Base-by-base conservation (phyloP, 805 yeast species). In the Cyberlindnera xylosilytica region DNA sequence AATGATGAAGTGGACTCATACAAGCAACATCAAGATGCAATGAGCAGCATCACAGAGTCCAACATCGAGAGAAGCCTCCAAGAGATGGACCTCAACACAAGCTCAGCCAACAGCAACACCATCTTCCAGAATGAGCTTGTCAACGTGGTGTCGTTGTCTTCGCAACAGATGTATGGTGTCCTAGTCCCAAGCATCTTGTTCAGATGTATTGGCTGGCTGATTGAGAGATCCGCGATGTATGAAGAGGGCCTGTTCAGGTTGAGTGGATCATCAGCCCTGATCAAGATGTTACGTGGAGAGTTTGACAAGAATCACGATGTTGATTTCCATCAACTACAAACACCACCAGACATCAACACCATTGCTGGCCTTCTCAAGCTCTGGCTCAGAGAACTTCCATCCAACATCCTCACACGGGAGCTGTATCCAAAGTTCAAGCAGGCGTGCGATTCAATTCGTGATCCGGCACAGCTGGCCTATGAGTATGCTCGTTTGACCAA, bases 171-270 rank as follows among this genome's bases (percentile, higher is more conserved):
- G 54, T 58, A 66, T 44, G 72, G 75, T 17, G 70, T 67, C 26
- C 61, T 60, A 7, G 63, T 68, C 16, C 97, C 99, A 1, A 79
- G 89, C 31, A 80, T 91, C 7, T 77, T 87, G 15, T 84, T 68
- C 53, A 66, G 95, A 46, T 88, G 96, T 56, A 56, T 90, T 26
- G 83, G 78, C 43, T 86, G 74, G 51, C 68, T 91, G 38, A 72
- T 73, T 38, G 72, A 69, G 29, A 74, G 81, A 20, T 79, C 82
- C 18, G 96, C 95, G 0, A 69, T 82, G n/a, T 76, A 76, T 47
- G 93, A 87, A 61, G 96, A 89, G 56, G 99, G 99, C 10, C 77
- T 91, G 3, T 93, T 93, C 68, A 72, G 99, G 47, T 68, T 89
- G 44, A 87, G 90, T 63, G 98, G 98, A 4, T 87, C 95, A 28